Evolutionary conservation across 768 basidiomycete genomes (phyloP).

Genomic region (Termitomyces sp.): DNA sequence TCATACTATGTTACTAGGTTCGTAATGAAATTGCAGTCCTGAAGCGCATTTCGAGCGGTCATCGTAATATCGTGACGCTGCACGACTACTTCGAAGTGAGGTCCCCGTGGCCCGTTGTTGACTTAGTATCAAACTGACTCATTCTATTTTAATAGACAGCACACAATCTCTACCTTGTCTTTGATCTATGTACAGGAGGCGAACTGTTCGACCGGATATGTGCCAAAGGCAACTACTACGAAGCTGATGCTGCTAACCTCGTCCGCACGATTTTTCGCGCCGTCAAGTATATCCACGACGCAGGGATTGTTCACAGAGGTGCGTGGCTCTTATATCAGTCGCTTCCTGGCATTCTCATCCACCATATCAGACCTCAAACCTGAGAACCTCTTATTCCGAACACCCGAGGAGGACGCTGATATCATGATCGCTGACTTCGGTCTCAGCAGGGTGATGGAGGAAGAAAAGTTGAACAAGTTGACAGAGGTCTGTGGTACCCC

Average conservation of each 20-base stretch:
- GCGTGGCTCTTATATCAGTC: conserved; percentile 9
- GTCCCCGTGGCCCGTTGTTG: background rate
- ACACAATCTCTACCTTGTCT: conserved; percentile 90
- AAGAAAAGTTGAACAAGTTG: conserved; percentile 78
- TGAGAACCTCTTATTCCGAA: conserved; percentile 95
- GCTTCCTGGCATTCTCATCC: background rate
- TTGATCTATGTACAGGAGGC: conserved; percentile 95
- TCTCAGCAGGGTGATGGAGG: conserved; percentile 84
- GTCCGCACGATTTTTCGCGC: conserved; percentile 82
- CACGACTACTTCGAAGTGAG: conserved; percentile 94
- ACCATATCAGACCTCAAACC: conserved; percentile 77
- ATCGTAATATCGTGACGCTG: conserved; percentile 86
- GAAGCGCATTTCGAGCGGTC: conserved; percentile 88
- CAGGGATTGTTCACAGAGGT: conserved; percentile 92
- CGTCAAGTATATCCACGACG: conserved; percentile 87
- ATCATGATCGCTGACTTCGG: conserved; percentile 99
- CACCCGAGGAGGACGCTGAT: conserved; percentile 83
- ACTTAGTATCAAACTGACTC: background rate
- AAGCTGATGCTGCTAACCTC: conserved; percentile 87
- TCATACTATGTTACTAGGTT: conserved; percentile 45
- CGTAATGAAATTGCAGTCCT: conserved; percentile 96
- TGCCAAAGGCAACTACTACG: conserved; percentile 94
- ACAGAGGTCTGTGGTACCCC: conserved; percentile 97
- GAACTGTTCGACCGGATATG: conserved; percentile 99
- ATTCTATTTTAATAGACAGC: conserved; percentile 52